Conservation (phyloP, 2,329 filamentous ascomycete species). For the Fusarium pseudoanthophilum region DNA sequence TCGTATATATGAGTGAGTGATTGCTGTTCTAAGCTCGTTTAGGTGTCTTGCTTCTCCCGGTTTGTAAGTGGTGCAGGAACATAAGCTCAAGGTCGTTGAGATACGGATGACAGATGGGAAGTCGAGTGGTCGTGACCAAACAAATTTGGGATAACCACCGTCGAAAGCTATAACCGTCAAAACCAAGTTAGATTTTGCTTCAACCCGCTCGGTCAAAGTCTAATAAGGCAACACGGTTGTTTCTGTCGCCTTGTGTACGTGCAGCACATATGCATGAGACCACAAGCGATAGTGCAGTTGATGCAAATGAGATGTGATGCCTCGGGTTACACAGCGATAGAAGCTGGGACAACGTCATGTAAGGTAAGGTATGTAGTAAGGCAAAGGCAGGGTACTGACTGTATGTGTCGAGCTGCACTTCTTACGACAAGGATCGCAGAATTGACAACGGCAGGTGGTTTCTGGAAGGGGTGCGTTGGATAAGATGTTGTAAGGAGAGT, state of each 20-base stretch:
- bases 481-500: constrained; percentile 31
- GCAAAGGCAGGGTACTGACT: background rate
- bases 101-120: background rate
- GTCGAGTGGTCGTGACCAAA: background rate
- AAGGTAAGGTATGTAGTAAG: constrained; percentile 2
- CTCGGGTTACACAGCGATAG: constrained; percentile 31
- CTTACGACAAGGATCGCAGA: constrained; percentile 20
- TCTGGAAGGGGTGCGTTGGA: constrained; percentile 24
- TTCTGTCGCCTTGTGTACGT: constrained; percentile 33
- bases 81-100: background rate
- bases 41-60: constrained; percentile 6
- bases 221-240: constrained; percentile 29
- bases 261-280: constrained; percentile 14
- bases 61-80: constrained; percentile 20
- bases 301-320: constrained; percentile 36
- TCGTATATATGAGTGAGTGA: constrained; percentile 14
- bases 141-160: constrained; percentile 1
- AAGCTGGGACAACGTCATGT: constrained; percentile 35
- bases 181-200: constrained; percentile 3
- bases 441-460: constrained; percentile 10
- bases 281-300: constrained; percentile 11
- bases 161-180: constrained; percentile 3
- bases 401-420: background rate
- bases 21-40: constrained; percentile 9
- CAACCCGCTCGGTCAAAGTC: constrained; percentile 20